Conservation (phyloP, 768 basidiomycete genomes). For the Trametes punicea region DNA sequence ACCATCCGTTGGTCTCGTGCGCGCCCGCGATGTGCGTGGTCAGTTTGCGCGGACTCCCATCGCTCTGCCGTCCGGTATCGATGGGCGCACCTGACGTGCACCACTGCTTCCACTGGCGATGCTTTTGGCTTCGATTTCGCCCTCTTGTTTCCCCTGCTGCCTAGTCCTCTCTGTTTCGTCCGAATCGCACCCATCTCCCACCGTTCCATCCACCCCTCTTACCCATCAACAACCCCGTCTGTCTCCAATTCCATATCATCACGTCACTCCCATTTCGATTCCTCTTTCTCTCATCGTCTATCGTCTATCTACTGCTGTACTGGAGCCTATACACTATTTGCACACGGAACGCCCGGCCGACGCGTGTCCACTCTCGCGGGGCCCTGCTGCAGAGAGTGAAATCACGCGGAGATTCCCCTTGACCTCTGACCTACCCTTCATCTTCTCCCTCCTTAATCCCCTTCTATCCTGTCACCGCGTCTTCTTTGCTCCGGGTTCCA, state of each 20-base stretch:
- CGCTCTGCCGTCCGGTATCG: too few relatives aligned
- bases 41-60: too few relatives aligned
- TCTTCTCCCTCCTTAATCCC: background rate
- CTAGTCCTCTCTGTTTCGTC: background rate
- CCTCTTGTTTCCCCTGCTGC: background rate
- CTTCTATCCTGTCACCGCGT: background rate
- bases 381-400: background rate
- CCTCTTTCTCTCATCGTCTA: background rate
- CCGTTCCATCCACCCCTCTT: background rate
- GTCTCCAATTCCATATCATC: background rate
- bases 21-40: too few relatives aligned
- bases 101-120: background rate
- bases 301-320: slow-evolving; percentile 18
- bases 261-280: background rate
- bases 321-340: slow-evolving; percentile 21
- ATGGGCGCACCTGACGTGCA: background rate
- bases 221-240: background rate
- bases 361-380: background rate
- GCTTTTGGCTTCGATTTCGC: background rate
- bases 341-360: slow-evolving; percentile 12
- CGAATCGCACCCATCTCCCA: background rate
- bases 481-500: background rate
- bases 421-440: background rate
- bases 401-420: slow-evolving; percentile 1
- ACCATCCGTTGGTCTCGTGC: too few relatives aligned